Base-by-base conservation (phyloP, 2,329 filamentous ascomycete genomes). In the Scolecobasidium constrictum region DNA sequence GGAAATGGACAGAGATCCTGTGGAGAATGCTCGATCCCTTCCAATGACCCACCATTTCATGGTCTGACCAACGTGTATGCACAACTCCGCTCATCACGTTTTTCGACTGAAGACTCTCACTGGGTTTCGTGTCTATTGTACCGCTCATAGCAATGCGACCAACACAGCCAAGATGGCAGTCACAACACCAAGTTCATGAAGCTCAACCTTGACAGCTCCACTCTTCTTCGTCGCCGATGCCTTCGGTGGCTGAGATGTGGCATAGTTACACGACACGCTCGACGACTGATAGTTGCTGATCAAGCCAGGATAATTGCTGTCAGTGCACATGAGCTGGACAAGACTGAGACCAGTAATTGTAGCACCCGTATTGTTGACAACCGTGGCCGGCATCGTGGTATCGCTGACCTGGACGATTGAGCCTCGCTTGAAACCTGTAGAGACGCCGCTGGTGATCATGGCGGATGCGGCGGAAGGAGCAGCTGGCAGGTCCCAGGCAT, bases 371-470 rank as follows among this genome's bases (percentile, higher is more conserved):
- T 63, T 64, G 35, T 67, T 66, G 52, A 72, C 72, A 11, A 94
- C 72, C 3, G 65, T 66, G 49, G 73, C 63, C 19, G 67, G 65
- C 43, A 83, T 72, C 22, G 63, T 65, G 17, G 71, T 80, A 44
- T 71, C 60, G 16, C 63, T 68, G 40, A 86, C 73, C 2, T 65
- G 52, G 18, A 83, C 72, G 41, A 94, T 58, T 41, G 60, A 59
- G 31, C 68, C 69, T 4, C 57, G 57, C 31, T 78, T 77, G 16
- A 36, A 36, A 45, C 77, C 73, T 48, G 74, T 75, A 38, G 62
- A 66, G 47, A 94, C 75, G 48, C 88, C 88, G 38, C 81, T 76
- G 50, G 84, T 69, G 57, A 95, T 90, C 54, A 94, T 70, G 37
- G 74, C 69, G 47, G 79, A 68, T 31, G 78, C 79, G 50, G 79